Evolutionary conservation across 1,284 basidiomycete genomes (phyloP), one percentile per base, ranked within the genome.

Genomic region (Ceratobasidium sp.): DNA sequence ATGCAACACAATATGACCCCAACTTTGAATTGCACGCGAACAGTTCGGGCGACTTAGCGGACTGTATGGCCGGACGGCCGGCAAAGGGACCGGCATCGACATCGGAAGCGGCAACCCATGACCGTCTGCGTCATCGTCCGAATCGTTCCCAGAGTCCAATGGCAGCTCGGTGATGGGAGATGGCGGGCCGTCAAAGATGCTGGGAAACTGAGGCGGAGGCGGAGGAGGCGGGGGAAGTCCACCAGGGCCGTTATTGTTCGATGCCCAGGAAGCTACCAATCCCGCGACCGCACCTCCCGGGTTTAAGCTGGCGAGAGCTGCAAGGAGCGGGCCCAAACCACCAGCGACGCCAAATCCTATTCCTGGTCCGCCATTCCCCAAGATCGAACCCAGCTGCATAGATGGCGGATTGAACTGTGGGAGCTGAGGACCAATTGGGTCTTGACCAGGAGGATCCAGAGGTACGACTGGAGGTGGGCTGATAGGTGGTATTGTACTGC

Each of bases 161-260:
- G 65, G 65, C 43, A 69, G 53, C 26, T 69, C 65, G 10, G 65
- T 69, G 30, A 69, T 69, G 41, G 65, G 65, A 28, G 65, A 69
- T 30, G 65, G 65, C 16, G 65, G 65, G 26, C 65, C 65, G 52
- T 69, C 53, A 21, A 69, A 69, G 28, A 67, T 67, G 41, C 39
- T 69, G 14, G 65, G 23, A 53, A 69, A 69, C 36, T 53, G 39
- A 45, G 65, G 65, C 2, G 65, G 65, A 18, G 65, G 65, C 10
- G 65, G 65, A 23, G 62, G 62, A 5, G 28, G 30, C 6, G 50
- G 50, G 9, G 60, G 60, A 9, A 50, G 9, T 28, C 45, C 45
- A 32, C 65, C 65, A 41, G 53, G 65, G 32, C 65, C 65, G 28
- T 55, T 52, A 28, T 52, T 52, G 39, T 67, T 67, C 30, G 64